phyloP scores from a whole-genome alignment of 2,329 filamentous ascomycete species.

The Phoma sp. region DNA sequence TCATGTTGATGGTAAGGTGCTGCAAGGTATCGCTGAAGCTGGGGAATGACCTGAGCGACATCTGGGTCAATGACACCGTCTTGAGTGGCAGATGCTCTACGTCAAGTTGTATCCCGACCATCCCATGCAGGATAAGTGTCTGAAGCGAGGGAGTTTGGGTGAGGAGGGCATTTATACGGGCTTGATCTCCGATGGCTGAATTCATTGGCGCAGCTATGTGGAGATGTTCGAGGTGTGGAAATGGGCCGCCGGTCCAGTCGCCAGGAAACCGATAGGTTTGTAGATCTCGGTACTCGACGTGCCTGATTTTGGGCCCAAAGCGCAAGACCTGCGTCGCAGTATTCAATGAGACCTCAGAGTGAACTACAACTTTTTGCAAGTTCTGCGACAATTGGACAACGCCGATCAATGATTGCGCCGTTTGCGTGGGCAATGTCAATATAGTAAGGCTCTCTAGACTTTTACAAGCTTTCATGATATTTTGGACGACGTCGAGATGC shows the following conservation, averaged over 20 bases:
- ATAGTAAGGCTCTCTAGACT: conserved; percentile 42
- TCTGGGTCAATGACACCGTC: conserved; percentile 21
- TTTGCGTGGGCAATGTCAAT: conserved; percentile 28
- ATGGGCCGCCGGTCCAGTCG: conserved; percentile 31
- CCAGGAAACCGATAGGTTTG: not conserved
- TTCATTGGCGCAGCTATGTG: conserved; percentile 1
- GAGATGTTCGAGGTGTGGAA: conserved; percentile 34
- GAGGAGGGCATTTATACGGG: conserved; percentile 2
- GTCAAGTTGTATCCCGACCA: not conserved
- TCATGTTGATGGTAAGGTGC: conserved; percentile 16
- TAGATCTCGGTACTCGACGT: conserved; percentile 27
- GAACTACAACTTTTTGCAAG: conserved; percentile 36
- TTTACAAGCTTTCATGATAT: conserved; percentile 48
- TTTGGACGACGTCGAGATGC: conserved; percentile 50
- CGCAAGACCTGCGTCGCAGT: conserved; percentile 38
- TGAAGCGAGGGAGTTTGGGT: not conserved
- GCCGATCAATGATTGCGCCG: conserved; percentile 37
- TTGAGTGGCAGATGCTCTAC: conserved; percentile 1
- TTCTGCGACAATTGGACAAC: conserved; percentile 31
- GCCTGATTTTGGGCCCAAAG: conserved; percentile 29
- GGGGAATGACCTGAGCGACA: conserved; percentile 2
- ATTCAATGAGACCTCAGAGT: conserved; percentile 34
- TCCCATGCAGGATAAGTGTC: conserved; percentile 12
- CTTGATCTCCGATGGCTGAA: no score
- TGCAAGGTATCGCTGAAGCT: conserved; percentile 26